Evolutionary conservation across 208 protist species (phyloP), one percentile per base, ranked within the genome.

Genomic region (Endotrypanum monterogeii): DNA sequence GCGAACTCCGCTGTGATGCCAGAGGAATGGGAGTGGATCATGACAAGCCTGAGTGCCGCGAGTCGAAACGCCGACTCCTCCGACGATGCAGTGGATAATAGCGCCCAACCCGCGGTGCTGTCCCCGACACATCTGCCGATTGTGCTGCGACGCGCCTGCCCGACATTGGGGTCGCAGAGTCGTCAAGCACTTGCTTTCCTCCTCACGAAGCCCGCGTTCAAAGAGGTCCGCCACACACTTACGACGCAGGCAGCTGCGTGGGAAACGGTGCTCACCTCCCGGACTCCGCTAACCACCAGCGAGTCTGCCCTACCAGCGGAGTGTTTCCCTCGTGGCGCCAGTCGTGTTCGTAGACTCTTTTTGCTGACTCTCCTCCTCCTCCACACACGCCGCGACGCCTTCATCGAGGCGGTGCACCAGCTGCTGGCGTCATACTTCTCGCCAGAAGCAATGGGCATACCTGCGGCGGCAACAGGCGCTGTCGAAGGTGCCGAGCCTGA

Each of bases 341-440:
- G 67, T 60, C 80, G 65, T 16, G 79, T 88, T 9, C 89, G 92
- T 1, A 75, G 83, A 62, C 71, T 85, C 46, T 87, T 93, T 54
- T 76, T 94, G 51, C 61, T 94, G 18, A 68, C 88, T 30, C 71
- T 94, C 58, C 55, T 96, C 35, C 78, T 96, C 35, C 87, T 91
- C 55, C 86, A 94, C 74, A 88, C 83, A 30, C 92, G 92, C 11
- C 92, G 86, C 6, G 92, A 96, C 77, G 80, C 77, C 55, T 96
- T 96, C 79, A 74, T 82, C 23, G 80, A 86, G 20, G 83, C 88
- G n/a, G 83, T 82, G n/a, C 81, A 63, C 37, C 67, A 84, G 32
- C 83, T 93, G 60, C 74, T 96, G 39, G 84, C 78, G 16, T 80
- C 73, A 67, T 94, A 88, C 72, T 94, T 96, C 83, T 89, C 90